These are phyloP conservation scores for Rheum nobile DNA, from an alignment of 148 eudicot species.

Conservation along the genomic window DNA sequence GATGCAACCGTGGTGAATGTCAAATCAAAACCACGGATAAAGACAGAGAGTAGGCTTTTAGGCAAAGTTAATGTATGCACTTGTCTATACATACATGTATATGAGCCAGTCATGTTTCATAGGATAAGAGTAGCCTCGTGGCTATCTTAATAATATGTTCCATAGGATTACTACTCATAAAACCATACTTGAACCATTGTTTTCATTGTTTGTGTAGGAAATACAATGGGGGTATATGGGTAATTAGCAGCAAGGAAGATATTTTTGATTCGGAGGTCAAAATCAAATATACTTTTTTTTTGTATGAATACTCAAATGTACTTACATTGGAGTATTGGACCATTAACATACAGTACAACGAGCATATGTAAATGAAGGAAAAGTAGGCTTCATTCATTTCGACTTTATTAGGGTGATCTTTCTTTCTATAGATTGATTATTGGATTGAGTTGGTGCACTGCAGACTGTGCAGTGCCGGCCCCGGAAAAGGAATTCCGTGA, in stretches of 20 bases:
- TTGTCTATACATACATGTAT: neutral
- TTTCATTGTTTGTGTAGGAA: no score
- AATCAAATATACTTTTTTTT: no score
- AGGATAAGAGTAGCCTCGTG: no score
- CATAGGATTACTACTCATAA: no score
- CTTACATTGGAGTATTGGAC: neutral
- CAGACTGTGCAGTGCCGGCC: neutral
- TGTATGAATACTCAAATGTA: no score
- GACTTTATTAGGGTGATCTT: neutral
- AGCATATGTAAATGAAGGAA: neutral
- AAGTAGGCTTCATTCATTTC: neutral
- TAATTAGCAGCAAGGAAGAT: no score
- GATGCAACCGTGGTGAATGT: neutral
- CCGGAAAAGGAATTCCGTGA: neutral
- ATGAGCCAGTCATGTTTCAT: no score
- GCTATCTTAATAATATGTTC: no score
- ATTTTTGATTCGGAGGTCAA: no score
- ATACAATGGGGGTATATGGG: no score
- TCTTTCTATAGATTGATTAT: neutral
- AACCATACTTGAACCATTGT: no score
- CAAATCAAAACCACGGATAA: neutral
- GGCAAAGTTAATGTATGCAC: neutral
- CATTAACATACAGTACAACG: neutral
- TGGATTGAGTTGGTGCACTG: neutral
- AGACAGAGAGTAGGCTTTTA: neutral